These are phyloP conservation scores for Paraleonurus japonicus DNA, from an alignment of 257 asterid genomes.

Conservation along the genomic window DNA sequence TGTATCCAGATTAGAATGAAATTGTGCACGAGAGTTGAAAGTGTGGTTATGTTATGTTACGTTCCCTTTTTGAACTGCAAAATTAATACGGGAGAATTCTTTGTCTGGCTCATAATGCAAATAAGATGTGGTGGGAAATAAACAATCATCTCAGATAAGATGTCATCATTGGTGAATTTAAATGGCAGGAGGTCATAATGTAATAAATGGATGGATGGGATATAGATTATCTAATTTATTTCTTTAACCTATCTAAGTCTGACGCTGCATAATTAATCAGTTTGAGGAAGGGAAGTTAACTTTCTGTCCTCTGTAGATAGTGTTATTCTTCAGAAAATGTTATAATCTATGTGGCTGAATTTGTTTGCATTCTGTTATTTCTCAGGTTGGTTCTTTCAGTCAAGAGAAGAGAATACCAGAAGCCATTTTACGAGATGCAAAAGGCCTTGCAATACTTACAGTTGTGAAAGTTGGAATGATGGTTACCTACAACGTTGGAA, in stretches of 20 bases:
- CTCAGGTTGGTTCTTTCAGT: constrained; percentile 68
- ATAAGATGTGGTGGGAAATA: not conserved
- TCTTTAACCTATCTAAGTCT: not conserved
- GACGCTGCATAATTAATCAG: not conserved
- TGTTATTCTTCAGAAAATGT: constrained; percentile 3
- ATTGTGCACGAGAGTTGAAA: not conserved
- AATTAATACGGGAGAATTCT: not conserved
- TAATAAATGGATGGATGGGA: not conserved
- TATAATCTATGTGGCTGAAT: not conserved
- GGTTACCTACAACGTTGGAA: constrained; percentile 93
- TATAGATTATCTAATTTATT: constrained; percentile 1
- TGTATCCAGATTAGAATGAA: not conserved
- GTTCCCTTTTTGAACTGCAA: not conserved
- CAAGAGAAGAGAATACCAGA: constrained; percentile 89
- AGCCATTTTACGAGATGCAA: constrained; percentile 82
- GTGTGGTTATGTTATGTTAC: not conserved
- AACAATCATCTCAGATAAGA: not conserved
- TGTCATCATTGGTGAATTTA: not conserved
- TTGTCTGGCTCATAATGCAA: constrained; percentile 5
- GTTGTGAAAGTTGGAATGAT: constrained; percentile 87
- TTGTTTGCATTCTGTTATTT: constrained; percentile 18
- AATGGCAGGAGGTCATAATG: not conserved
- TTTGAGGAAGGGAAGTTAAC: not conserved
- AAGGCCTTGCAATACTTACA: constrained; percentile 92
- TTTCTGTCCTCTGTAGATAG: not conserved